Percentiles rank a stretch among this genome's conserved stretches.
Evolutionary conservation across 2,329 filamentous ascomycete species (phyloP).

Genomic region (Xylaria sp.): DNA sequence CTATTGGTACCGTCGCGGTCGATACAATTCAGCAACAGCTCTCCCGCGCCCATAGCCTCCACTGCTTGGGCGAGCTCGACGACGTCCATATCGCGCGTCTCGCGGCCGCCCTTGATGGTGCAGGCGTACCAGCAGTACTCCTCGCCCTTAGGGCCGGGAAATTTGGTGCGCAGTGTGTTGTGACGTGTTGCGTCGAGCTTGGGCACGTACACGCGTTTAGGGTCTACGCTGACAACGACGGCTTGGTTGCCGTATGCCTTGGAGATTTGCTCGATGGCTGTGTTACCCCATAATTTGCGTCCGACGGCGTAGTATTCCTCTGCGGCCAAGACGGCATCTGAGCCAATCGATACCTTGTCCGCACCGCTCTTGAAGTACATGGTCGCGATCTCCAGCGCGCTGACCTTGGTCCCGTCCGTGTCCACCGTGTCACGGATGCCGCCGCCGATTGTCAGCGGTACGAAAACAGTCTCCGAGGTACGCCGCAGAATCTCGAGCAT

Average conservation of each 20-base stretch:
- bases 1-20: slow-evolving; percentile 95
- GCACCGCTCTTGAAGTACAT: slow-evolving; percentile 98
- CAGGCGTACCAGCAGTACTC: slow-evolving; percentile 95
- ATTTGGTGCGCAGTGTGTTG: slow-evolving; percentile 74
- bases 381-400: slow-evolving; percentile 90
- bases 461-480: slow-evolving; percentile 92
- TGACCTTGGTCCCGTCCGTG: slow-evolving; percentile 85
- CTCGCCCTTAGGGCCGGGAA: slow-evolving; percentile 80
- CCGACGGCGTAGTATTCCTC: slow-evolving; percentile 86
- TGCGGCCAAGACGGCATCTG: slow-evolving; percentile 90
- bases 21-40: slow-evolving; percentile 97
- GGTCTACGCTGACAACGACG: slow-evolving; percentile 95
- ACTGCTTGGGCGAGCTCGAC: slow-evolving; percentile 88
- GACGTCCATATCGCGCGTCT: slow-evolving; percentile 94
- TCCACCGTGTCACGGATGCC: slow-evolving; percentile 95
- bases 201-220: slow-evolving; percentile 87
- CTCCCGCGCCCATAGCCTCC: slow-evolving; percentile 94
- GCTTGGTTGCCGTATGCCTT: slow-evolving; percentile 95
- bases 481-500: slow-evolving; percentile 94
- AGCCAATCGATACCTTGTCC: slow-evolving; percentile 97
- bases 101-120: slow-evolving; percentile 93
- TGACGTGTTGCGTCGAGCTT: slow-evolving; percentile 78
- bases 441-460: slow-evolving; percentile 93
- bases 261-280: slow-evolving; percentile 95
- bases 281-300: slow-evolving; percentile 77